These are phyloP conservation scores for Leishmania martiniquensis DNA, from an alignment of 208 protist genomes.

Conservation along the genomic window DNA sequence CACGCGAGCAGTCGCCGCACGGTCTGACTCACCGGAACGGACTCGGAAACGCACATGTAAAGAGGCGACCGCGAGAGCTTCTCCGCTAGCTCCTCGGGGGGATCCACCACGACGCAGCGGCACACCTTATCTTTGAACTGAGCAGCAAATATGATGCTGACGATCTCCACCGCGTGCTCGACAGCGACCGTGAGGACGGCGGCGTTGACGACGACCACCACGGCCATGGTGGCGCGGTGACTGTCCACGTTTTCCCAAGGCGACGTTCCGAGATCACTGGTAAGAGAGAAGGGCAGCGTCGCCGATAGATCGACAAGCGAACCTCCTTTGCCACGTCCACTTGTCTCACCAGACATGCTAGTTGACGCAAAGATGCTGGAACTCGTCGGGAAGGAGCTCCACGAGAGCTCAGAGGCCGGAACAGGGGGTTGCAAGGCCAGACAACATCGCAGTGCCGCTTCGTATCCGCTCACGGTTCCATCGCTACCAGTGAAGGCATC, in stretches of 20 bases:
- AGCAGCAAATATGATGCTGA: slow-evolving; percentile 58
- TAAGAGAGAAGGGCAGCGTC: slow-evolving; percentile 43
- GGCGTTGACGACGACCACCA: slow-evolving; percentile 71
- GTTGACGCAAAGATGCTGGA: slow-evolving; percentile 1
- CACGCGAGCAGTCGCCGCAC: slow-evolving; percentile 37
- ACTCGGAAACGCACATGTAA: slow-evolving; percentile 19
- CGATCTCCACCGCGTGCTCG: slow-evolving; percentile 41
- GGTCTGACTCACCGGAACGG: slow-evolving; percentile 36
- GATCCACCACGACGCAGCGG: slow-evolving; percentile 79
- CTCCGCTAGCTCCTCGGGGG: slow-evolving; percentile 22
- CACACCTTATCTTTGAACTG: slow-evolving; percentile 73
- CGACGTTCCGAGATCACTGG: slow-evolving; percentile 55
- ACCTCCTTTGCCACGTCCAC: neutral
- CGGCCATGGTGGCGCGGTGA: slow-evolving; percentile 48
- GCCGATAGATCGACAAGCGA: neutral
- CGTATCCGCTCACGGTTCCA: slow-evolving; percentile 31
- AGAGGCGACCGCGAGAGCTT: slow-evolving; percentile 15
- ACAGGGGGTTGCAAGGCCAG: slow-evolving; percentile 22
- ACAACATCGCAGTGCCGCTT: slow-evolving; percentile 33
- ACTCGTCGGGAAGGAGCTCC: slow-evolving; percentile 14
- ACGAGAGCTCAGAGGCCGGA: slow-evolving; percentile 17
- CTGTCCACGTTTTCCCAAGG: slow-evolving; percentile 83
- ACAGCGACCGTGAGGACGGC: slow-evolving; percentile 29
- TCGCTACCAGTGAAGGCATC: slow-evolving; percentile 19
- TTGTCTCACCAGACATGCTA: slow-evolving; percentile 13